Evolutionary conservation across 2,329 filamentous ascomycete species (phyloP).

Genomic region (Trichoderma cornu-damae): DNA sequence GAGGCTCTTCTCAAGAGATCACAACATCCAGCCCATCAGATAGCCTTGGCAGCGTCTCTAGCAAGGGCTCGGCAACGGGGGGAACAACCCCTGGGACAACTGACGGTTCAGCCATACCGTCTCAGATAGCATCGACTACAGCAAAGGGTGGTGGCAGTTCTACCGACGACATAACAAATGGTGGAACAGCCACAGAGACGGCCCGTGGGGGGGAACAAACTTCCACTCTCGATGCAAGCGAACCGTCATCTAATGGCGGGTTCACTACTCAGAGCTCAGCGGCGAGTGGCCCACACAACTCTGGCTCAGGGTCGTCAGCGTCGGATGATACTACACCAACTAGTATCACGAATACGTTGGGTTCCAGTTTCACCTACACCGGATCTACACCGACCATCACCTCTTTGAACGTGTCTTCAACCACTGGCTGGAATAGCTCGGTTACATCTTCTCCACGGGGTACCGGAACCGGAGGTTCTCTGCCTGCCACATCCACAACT

Average conservation of each 20-base stretch:
- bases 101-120: not conserved
- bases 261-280: not conserved
- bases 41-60: not conserved
- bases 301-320: not conserved
- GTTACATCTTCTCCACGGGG: not conserved
- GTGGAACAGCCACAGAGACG: not conserved
- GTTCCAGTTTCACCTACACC: not conserved
- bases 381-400: not conserved
- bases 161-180: not conserved
- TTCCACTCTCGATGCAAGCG: not conserved
- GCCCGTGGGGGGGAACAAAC: not conserved
- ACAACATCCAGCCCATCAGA: not conserved
- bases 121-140: not conserved
- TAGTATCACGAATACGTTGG: not conserved
- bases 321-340: not conserved
- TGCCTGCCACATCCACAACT: not conserved
- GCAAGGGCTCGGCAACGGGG: not conserved
- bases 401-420: not conserved
- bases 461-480: not conserved
- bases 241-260: not conserved
- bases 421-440: slow-evolving; percentile 13
- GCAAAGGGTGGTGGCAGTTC: not conserved
- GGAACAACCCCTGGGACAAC: not conserved
- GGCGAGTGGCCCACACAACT: not conserved
- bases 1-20: not conserved